Conservation (phyloP, 108 stramenopile genomes). For the Mayamaea pseudoterrestris region DNA sequence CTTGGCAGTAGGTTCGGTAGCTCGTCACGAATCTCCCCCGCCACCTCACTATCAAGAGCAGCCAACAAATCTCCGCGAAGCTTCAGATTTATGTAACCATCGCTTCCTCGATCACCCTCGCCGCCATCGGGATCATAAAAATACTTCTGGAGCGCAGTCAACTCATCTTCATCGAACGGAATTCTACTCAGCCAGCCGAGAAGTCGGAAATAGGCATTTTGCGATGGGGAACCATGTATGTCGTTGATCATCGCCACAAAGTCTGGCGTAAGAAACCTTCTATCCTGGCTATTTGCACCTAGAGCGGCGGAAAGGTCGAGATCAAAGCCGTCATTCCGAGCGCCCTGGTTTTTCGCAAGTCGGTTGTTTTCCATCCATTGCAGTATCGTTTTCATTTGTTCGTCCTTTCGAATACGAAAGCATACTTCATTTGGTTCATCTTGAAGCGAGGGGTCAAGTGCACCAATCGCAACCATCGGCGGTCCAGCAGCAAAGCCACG, state of each 20-base stretch:
- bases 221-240: constrained; percentile 55
- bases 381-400: constrained; percentile 76
- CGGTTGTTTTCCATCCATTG: constrained; percentile 77
- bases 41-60: constrained; percentile 66
- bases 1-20: constrained; percentile 23
- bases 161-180: constrained; percentile 83
- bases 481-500: constrained; percentile 73
- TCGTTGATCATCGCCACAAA: constrained; percentile 48
- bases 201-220: constrained; percentile 73
- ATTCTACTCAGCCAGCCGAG: constrained; percentile 76
- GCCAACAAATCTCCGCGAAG: constrained; percentile 76
- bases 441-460: constrained; percentile 50
- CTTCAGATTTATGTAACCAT: constrained; percentile 62
- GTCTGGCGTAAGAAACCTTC: constrained; percentile 33
- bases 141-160: constrained; percentile 63
- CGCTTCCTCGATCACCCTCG: constrained; percentile 55
- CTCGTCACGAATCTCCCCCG: constrained; percentile 66
- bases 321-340: neutral
- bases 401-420: constrained; percentile 66
- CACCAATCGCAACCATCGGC: constrained; percentile 78
- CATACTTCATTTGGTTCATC: constrained; percentile 74
- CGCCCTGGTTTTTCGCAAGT: constrained; percentile 16
- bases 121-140: constrained; percentile 64
- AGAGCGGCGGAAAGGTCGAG: neutral
- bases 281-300: constrained; percentile 17